Evolutionary conservation across 2,329 filamentous ascomycete genomes (phyloP).

Genomic region (Scytalidium sp.): DNA sequence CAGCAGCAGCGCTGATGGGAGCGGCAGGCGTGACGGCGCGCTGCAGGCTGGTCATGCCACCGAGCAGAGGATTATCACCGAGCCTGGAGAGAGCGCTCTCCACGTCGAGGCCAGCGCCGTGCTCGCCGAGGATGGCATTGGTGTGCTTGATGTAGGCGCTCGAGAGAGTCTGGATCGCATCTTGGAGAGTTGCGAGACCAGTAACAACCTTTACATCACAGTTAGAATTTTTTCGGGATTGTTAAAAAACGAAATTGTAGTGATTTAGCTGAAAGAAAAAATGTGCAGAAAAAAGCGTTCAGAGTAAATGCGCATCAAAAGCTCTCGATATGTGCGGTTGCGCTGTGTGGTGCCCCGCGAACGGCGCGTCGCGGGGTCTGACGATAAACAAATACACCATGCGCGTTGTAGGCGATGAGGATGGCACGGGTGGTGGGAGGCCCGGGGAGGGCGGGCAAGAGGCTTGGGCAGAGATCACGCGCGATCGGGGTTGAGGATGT

Average conservation of each 20-base stretch:
- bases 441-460: conserved; percentile 19
- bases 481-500: conserved; percentile 4
- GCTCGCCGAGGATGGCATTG: conserved; percentile 73
- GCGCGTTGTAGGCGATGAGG: too few species aligned
- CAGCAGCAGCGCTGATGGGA: conserved; percentile 39
- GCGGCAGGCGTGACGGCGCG: conserved; percentile 31
- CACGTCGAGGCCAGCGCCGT: conserved; percentile 36
- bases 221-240: too few species aligned
- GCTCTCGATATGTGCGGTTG: too few species aligned
- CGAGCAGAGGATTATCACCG: conserved; percentile 38
- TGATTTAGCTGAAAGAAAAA: too few species aligned
- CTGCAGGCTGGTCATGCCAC: conserved; percentile 22
- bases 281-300: too few species aligned
- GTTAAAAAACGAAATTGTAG: too few species aligned
- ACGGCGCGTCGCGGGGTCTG: too few species aligned
- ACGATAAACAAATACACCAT: too few species aligned
- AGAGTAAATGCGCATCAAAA: too few species aligned
- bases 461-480: conserved; percentile 6
- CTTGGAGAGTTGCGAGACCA: conserved; percentile 75
- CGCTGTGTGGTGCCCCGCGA: too few species aligned
- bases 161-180: conserved; percentile 75
- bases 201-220: conserved; percentile 61
- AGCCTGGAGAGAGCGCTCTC: conserved; percentile 46
- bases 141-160: conserved; percentile 86
- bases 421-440: conserved; percentile 8